Evolutionary conservation across 139 green algal genomes (phyloP).

Genomic region (Axilococcus clingmanii): DNA sequence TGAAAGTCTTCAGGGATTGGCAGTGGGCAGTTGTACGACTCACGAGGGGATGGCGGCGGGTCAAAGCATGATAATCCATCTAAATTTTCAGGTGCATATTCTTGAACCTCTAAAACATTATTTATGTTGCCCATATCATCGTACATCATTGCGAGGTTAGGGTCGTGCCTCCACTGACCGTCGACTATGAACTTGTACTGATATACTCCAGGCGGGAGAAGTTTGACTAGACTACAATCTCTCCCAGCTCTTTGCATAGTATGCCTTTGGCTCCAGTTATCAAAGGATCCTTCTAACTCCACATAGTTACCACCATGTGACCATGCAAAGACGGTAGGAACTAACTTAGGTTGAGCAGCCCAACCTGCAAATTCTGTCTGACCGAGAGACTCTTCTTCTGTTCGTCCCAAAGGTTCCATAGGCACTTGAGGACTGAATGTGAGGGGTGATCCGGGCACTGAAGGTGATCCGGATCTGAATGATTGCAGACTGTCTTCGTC

Average conservation of each 20-base stretch:
- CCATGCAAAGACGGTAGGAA: slow-evolving; percentile 81
- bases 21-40: slow-evolving; percentile 70
- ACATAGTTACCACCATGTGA: slow-evolving; percentile 79
- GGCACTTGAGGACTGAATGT: slow-evolving; percentile 74
- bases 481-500: neutral
- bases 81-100: slow-evolving; percentile 94
- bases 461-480: slow-evolving; percentile 12
- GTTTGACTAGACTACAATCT: slow-evolving; percentile 94
- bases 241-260: slow-evolving; percentile 73
- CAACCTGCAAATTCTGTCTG: slow-evolving; percentile 65
- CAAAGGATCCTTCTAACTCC: slow-evolving; percentile 90
- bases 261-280: slow-evolving; percentile 83
- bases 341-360: slow-evolving; percentile 65
- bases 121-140: slow-evolving; percentile 98
- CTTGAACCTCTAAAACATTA: slow-evolving; percentile 96
- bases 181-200: slow-evolving; percentile 99
- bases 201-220: slow-evolving; percentile 89
- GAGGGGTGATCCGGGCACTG: slow-evolving; percentile 67
- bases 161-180: slow-evolving; percentile 90
- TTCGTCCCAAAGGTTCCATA: slow-evolving; percentile 38
- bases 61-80: slow-evolving; percentile 86
- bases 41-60: slow-evolving; percentile 72
- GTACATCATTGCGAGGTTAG: slow-evolving; percentile 90
- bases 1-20: slow-evolving; percentile 78
- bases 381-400: slow-evolving; percentile 10